Evolutionary conservation across 371 early-diverging fungal genomes (phyloP).

Genomic region (Mucor ambiguus): DNA sequence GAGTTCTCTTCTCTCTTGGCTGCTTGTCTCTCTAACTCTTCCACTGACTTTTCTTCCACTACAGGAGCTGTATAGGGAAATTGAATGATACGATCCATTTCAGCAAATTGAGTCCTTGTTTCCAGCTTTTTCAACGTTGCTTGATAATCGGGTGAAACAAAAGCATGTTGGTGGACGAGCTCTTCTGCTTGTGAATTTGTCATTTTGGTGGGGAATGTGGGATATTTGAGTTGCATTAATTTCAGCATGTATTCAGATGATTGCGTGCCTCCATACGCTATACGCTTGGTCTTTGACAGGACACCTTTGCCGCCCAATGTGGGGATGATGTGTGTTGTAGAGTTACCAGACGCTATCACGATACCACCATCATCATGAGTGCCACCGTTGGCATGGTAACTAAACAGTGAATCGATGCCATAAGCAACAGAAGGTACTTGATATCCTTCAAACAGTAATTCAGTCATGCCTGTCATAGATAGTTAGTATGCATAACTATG

Average conservation of each 20-base stretch:
- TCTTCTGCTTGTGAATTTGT: conserved; percentile 73
- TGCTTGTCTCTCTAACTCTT: conserved; percentile 73
- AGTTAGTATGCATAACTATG: background rate
- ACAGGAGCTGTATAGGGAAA: conserved; percentile 73
- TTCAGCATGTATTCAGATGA: conserved; percentile 83
- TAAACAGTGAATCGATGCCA: conserved; percentile 88
- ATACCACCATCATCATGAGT: conserved; percentile 63
- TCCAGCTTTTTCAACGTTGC: conserved; percentile 59
- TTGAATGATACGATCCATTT: conserved; percentile 69
- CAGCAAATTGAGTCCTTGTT: conserved; percentile 54
- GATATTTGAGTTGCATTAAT: conserved; percentile 89
- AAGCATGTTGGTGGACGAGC: conserved; percentile 65
- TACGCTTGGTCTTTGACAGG: conserved; percentile 62
- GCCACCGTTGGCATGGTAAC: conserved; percentile 71
- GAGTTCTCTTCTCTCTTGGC: conserved; percentile 78
- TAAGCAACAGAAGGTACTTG: conserved; percentile 75
- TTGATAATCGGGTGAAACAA: conserved; percentile 78
- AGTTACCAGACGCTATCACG: conserved; percentile 74
- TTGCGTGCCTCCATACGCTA: conserved; percentile 38
- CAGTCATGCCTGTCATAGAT: conserved; percentile 66
- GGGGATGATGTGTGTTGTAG: conserved; percentile 79
- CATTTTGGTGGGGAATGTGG: conserved; percentile 86
- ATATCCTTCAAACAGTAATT: conserved; percentile 88
- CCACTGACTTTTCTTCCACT: conserved; percentile 77
- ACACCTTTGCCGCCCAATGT: conserved; percentile 62